Percentiles rank a stretch among this genome's conserved stretches.
phyloP scores from a whole-genome alignment of 176 grass and related monocot genomes.

The Oryza longistaminata region DNA sequence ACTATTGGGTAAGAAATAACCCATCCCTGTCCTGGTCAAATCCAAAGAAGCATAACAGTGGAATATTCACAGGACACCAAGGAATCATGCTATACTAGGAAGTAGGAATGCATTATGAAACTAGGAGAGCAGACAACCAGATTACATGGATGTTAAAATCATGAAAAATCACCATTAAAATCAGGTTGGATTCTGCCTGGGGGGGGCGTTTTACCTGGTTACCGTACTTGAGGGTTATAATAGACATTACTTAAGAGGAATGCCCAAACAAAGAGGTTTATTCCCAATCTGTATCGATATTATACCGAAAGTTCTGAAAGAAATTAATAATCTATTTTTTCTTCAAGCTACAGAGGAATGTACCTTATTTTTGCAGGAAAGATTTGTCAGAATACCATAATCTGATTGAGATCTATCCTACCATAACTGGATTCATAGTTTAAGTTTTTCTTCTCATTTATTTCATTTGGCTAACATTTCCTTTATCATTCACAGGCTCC shows the following conservation, averaged over 20 bases:
- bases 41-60: not conserved
- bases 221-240: not conserved
- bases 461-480: not conserved
- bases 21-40: not conserved
- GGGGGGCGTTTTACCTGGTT: not conserved
- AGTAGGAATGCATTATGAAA: not conserved
- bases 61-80: not conserved
- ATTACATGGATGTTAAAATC: not conserved
- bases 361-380: not conserved
- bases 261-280: not conserved
- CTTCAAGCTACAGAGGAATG: not conserved
- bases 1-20: not conserved
- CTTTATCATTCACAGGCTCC: not conserved
- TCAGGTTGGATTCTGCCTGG: not conserved
- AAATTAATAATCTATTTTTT: not conserved
- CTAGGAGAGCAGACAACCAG: not conserved
- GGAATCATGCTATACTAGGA: not conserved
- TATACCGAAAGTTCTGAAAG: not conserved
- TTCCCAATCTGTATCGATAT: not conserved
- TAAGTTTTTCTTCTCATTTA: not conserved
- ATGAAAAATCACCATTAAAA: not conserved
- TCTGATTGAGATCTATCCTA: not conserved
- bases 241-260: not conserved
- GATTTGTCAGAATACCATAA: not conserved
- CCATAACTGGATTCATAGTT: not conserved